A percentile compares a stretch with the other conserved stretches of the same genome.
These are phyloP conservation scores for Phlebopus sp. DNA, from an alignment of 1,284 basidiomycete genomes.

Conservation along the genomic window DNA sequence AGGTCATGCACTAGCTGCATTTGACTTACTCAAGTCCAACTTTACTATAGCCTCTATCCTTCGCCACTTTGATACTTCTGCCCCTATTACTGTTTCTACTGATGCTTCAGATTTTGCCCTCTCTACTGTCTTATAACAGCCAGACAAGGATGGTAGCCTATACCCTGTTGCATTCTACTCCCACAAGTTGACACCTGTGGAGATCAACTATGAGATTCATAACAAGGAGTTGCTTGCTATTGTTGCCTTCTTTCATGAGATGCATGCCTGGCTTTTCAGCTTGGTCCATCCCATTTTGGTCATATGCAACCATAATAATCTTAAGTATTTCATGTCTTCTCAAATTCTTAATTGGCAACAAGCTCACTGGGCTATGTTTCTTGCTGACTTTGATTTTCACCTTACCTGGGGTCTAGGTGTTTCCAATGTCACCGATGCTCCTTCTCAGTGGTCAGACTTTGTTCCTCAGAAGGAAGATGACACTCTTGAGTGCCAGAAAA, in stretches of 20 bases:
- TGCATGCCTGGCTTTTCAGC: constrained; percentile 15
- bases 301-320: constrained; percentile 25
- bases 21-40: constrained; percentile 25
- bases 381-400: constrained; percentile 39
- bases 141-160: constrained; percentile 19
- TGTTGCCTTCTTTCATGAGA: constrained; percentile 20
- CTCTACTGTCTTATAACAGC: constrained; percentile 29
- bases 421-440: constrained; percentile 39
- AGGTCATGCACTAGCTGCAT: constrained; percentile 14
- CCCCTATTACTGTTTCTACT: constrained; percentile 20
- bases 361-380: constrained; percentile 38
- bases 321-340: constrained; percentile 34
- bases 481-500: constrained; percentile 11
- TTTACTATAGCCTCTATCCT: constrained; percentile 33
- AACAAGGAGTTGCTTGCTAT: constrained; percentile 41
- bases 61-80: constrained; percentile 28
- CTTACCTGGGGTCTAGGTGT: constrained; percentile 34
- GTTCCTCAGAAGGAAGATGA: constrained; percentile 34
- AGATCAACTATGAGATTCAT: constrained; percentile 42
- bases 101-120: constrained; percentile 25
- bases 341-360: constrained; percentile 37
- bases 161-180: constrained; percentile 36
- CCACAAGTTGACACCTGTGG: constrained; percentile 26
- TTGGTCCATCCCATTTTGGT: constrained; percentile 6
- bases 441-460: constrained; percentile 32